Base-by-base conservation (phyloP, 306 rosid species). In the Gleditsia sinensis region DNA sequence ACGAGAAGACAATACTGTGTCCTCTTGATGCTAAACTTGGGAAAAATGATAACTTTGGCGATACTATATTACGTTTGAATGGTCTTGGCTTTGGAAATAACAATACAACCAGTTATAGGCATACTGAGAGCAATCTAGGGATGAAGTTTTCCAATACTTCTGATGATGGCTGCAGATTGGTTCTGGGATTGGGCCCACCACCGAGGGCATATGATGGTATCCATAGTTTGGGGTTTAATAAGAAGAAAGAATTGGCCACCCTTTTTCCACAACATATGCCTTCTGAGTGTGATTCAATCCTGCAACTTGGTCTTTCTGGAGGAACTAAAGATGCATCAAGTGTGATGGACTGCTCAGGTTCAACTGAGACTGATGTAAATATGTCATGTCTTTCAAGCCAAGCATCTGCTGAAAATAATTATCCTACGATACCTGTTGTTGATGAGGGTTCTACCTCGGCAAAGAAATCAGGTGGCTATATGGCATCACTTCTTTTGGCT, bases 131-230 rank as follows among this genome's bases (percentile, higher is more conserved):
- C 57, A 80, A 76, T 69, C 64, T 74, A 75, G 85, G 89, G 75
- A 66, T 67, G 74, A 82, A 80, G 75, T 78, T 81, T 78, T 59
- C 86, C 74, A 79, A 50, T 64, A 79, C 88, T 67, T 74, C 83
- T 56, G 98, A 92, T 79, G 99, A 94, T 67, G 80, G 96, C 75
- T 92, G 97, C 82, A 83, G 86, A 68, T 89, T 94, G 85, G 99
- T 92, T 51, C 91, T 94, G 71, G 99, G 99, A 36, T 78, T 94
- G 82, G 98, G 99, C 62, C 99, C 99, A 36, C 91, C 96, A 72
- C 95, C 96, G 0, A 90, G 85, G 81, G 82, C 92, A 17, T 84
- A 80, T 86, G 85, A 90, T 82, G 92, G 82, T 74, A 88, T 69
- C 75, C 62, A 65, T 79, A 74, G 51, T 78, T 73, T 82, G 65